Conservation (phyloP, 116 monocot genomes). For the Phalaenopsis hybrid region DNA sequence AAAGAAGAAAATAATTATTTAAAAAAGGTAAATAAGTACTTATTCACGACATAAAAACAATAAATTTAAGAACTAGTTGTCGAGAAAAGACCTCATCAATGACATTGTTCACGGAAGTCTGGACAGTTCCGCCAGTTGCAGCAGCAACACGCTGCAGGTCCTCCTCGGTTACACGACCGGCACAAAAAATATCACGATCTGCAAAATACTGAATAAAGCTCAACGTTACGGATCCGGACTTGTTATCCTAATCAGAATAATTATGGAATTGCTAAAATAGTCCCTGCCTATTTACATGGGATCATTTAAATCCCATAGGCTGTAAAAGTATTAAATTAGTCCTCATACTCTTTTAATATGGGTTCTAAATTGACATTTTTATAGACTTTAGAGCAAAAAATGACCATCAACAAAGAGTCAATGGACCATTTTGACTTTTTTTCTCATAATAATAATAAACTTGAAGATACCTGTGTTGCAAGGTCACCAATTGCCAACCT, state of each 20-base stretch:
- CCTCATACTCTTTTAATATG: too few species aligned
- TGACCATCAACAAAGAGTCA: too few species aligned
- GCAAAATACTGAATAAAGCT: slow-evolving; percentile 82
- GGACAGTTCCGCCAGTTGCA: slow-evolving; percentile 94
- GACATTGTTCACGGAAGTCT: slow-evolving; percentile 95
- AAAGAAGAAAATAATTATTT: not conserved
- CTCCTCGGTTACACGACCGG: slow-evolving; percentile 92
- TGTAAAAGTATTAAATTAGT: too few species aligned
- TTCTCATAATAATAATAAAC: not conserved
- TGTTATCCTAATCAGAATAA: not conserved
- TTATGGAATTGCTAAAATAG: too few species aligned
- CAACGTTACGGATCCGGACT: slow-evolving; percentile 1
- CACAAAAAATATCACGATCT: slow-evolving; percentile 95
- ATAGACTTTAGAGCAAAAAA: too few species aligned
- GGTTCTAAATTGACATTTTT: too few species aligned
- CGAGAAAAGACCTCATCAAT: slow-evolving; percentile 63
- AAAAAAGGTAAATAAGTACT: not conserved
- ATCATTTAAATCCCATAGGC: too few species aligned
- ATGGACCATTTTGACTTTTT: too few species aligned
- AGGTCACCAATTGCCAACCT: slow-evolving; percentile 97
- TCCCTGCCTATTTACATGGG: too few species aligned
- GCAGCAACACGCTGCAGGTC: slow-evolving; percentile 90
- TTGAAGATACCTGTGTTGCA: slow-evolving; percentile 71
- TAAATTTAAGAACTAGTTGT: not conserved
- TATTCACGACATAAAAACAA: not conserved